Conservation (phyloP, 371 early-diverging fungal genomes). For the Mucor irregularis region DNA sequence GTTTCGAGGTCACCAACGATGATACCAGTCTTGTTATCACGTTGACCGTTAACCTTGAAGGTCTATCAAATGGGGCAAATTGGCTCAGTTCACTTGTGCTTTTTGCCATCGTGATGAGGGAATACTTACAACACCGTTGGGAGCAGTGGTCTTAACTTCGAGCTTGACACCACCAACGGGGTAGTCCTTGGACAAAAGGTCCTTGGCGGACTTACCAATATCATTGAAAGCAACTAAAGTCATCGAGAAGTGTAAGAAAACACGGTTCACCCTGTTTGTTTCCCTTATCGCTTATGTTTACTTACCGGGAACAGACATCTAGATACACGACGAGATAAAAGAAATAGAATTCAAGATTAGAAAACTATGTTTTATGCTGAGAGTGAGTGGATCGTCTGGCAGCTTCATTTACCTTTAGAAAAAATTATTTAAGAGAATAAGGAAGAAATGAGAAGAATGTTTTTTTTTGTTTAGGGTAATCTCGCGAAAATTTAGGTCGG, state of each 20-base stretch:
- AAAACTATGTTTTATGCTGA: not conserved
- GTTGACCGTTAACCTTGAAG: slow-evolving; percentile 93
- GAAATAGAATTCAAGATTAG: not conserved
- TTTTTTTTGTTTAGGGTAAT: slow-evolving; percentile 9
- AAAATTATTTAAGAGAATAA: slow-evolving; percentile 6
- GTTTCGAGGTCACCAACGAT: slow-evolving; percentile 95
- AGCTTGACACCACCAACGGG: slow-evolving; percentile 93
- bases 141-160: slow-evolving; percentile 94
- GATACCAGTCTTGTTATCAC: slow-evolving; percentile 92
- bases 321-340: too few species aligned
- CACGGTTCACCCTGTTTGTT: too few species aligned
- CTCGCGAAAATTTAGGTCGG: too few species aligned
- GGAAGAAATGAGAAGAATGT: slow-evolving; percentile 3
- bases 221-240: slow-evolving; percentile 78
- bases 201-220: slow-evolving; percentile 93
- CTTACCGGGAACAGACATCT: slow-evolving; percentile 33
- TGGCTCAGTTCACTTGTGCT: too few species aligned
- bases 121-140: slow-evolving; percentile 89
- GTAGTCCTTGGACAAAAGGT: slow-evolving; percentile 95
- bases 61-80: too few species aligned
- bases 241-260: not conserved
- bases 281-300: too few species aligned
- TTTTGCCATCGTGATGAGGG: too few species aligned
- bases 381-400: too few species aligned
- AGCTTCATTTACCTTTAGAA: slow-evolving; percentile 10